Base-by-base conservation (phyloP, 2,329 filamentous ascomycete genomes). In the Botrytis pseudocinerea region DNA sequence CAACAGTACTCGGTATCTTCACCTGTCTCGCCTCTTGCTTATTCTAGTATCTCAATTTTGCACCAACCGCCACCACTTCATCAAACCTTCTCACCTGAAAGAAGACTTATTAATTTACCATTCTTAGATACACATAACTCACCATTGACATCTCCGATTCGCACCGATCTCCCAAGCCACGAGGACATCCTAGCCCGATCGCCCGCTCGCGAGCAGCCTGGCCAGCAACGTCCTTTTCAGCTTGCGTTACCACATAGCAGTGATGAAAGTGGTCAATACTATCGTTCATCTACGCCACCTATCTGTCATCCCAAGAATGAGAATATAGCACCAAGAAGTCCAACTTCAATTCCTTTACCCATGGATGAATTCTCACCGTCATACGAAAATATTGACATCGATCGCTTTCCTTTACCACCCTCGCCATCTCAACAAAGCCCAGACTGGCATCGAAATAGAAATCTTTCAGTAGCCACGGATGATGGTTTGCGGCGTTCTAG, bases 191-290 rank as follows among this genome's bases (percentile, higher is more conserved):
- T 80, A 12, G 80, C 79, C 25, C 76, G 80, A 16, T 80, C 78
- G 0, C 80, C 80, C 2, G 77, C 80, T 18, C 75, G 76, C 35
- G 51, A 68, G 4, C 74, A 75, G 8, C 65, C 73, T 38, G 78
- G 77, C 4, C 80, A 81, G 59, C 80, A 81, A 73, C 66, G 77
- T 63, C 80, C 80, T 9, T 81, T 80, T 60, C 78, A 80, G 66
- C 71, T 81, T 38, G 71, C 76, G 4, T 75, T 81, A 3, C 79
- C 79, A n/a, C 74, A 76, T 46, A 76, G 77, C 18, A 69, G 65
- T 32, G 40, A 38, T 22, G 75, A 75, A 4, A 71, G 75, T 42
- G 40, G 25, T 51, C 40, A 32, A 38, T 62, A 32, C 1, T 40
- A 60, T 16, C 22, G 32, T 6, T 70, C 69, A 54, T 63, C 59